These are phyloP conservation scores for Mycena epipterygia DNA, from an alignment of 768 basidiomycete species.

Conservation along the genomic window DNA sequence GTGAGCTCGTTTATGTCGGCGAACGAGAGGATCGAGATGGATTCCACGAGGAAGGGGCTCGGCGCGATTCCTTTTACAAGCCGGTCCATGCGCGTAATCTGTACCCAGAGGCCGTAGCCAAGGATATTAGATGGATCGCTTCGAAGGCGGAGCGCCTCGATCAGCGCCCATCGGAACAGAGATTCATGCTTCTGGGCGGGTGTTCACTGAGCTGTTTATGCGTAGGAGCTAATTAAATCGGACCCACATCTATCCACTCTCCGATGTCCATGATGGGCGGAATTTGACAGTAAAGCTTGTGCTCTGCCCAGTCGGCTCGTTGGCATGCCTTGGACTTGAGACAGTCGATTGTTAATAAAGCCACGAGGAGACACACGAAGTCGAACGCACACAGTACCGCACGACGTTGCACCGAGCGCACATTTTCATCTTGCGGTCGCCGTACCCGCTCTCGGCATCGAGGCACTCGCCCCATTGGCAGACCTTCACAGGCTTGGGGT, in stretches of 20 bases:
- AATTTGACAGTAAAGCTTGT: conserved; percentile 19
- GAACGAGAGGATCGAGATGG: not conserved
- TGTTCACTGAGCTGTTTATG: not conserved
- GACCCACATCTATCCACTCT: conserved; percentile 6
- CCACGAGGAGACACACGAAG: too few species aligned
- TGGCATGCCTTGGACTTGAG: conserved; percentile 13
- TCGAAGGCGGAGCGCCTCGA: conserved; percentile 11
- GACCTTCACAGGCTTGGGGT: conserved; percentile 10
- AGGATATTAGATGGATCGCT: conserved; percentile 1
- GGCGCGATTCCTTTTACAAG: conserved; percentile 14
- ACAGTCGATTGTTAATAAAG: too few species aligned
- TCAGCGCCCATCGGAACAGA: conserved; percentile 19
- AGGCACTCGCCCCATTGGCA: conserved; percentile 19
- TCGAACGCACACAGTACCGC: conserved; percentile 16
- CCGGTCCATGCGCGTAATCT: not conserved
- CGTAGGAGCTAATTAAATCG: not conserved
- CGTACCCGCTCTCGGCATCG: not conserved
- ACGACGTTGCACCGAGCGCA: conserved; percentile 15
- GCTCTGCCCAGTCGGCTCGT: conserved; percentile 12
- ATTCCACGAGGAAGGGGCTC: conserved; percentile 13
- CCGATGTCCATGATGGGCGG: conserved; percentile 19
- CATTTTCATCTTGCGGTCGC: conserved; percentile 13
- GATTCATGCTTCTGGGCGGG: not conserved
- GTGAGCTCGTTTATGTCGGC: not conserved
- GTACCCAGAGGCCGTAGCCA: not conserved